Evolutionary conservation across 495 filamentous ascomycete genomes (phyloP), one percentile per base, ranked within the genome.

Genomic region (Penicillium mononematosum): DNA sequence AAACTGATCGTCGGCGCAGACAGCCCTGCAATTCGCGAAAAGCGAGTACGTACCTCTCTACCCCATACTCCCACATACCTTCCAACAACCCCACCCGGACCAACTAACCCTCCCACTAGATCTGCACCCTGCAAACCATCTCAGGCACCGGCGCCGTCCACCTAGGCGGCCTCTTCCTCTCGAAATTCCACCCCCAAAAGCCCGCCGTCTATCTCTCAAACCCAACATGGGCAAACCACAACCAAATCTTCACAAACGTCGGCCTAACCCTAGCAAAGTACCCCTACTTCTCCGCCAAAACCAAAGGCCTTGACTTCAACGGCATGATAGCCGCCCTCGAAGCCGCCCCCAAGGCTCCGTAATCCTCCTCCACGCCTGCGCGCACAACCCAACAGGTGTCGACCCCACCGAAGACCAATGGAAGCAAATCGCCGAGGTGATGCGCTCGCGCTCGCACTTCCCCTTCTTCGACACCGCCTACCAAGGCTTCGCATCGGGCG

Each of bases 381-480:
- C 94, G 25, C 94, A 98, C 80, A 99, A 99, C 75, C 94, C 94
- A 22, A 99, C 94, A 14, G 94, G 94, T 56, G 94, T 99, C 51
- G 94, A 99, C 75, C 94, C 91, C 20, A 94, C 94, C 19, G 81
- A 85, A 51, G 91, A 92, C 36, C 94, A 99, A 76, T 99, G 94
- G 94, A 90, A 87, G 68, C 78, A 95, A 63, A 83, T 99, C 58
- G 92, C 92, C 50, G 67, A 79, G 6, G 66, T 96, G 24, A 85
- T 98, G 70, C 80, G 81, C 50, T 68, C 75, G 29, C 89, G 87
- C 72, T 81, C 83, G 41, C 95, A 92, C 74, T 98, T 99, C 81
- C 95, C 94, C 63, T 99, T 98, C 84, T 98, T 99, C 79, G 94
- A 99, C 79, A 88, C 82, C 65, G 94, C 94, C 43, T 99, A 99